A percentile compares a stretch with the other conserved stretches of the same genome.
These are phyloP conservation scores for Ulota crispa DNA, from an alignment of 225 moss, liverwort and hornwort species.

Conservation along the genomic window DNA sequence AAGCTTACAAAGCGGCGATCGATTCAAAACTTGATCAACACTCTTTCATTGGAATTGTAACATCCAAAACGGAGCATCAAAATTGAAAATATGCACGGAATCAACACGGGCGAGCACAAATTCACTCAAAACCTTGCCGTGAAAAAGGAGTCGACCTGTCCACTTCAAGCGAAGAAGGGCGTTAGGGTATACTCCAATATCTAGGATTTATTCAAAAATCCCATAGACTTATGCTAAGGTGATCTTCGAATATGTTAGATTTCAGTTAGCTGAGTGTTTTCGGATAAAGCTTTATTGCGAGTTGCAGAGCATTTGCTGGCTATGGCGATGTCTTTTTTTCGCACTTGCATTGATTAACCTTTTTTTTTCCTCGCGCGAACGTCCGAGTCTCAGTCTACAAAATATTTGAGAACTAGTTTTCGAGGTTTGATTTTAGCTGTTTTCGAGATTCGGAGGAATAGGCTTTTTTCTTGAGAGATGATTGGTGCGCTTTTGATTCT, in stretches of 20 bases:
- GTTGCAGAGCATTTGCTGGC: slow-evolving; percentile 44
- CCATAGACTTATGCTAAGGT: accelerated
- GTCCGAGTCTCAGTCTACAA: background rate
- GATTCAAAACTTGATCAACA: background rate
- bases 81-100: background rate
- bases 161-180: background rate
- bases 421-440: background rate
- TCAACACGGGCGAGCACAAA: background rate
- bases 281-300: slow-evolving; percentile 17
- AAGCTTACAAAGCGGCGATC: background rate
- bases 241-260: background rate
- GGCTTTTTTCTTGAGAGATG: background rate
- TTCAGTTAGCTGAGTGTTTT: background rate
- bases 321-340: slow-evolving; percentile 37
- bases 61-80: background rate
- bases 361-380: background rate
- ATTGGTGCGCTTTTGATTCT: slow-evolving; percentile 3
- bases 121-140: slow-evolving; percentile 2
- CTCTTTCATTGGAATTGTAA: background rate
- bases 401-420: background rate
- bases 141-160: background rate
- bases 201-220: accelerated
- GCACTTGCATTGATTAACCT: background rate
- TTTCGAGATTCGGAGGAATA: no score
- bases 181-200: background rate